Base-by-base conservation (phyloP, 257 asterid species). In the Solanum piurae region DNA sequence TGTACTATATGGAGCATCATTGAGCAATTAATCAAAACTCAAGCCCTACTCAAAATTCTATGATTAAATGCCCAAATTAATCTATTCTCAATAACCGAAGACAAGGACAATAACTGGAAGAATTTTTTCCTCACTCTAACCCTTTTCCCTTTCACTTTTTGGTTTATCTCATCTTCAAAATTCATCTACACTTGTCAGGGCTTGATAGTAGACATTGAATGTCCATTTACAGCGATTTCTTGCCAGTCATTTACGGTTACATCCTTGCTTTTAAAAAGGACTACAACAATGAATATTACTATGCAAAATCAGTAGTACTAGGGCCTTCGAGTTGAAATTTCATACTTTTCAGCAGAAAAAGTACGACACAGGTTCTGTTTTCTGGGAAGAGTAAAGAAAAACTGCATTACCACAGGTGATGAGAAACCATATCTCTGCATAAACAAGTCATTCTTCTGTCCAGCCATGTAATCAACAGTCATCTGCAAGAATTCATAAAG, bases 401-500 rank as follows among this genome's bases (percentile, higher is more conserved):
- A 89, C 85, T 66, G 87, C 76, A 77, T 92, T 94, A 97, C 99
- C 99, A 94, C 99, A 12, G 98, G 93, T 27, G 99, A 97, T 64
- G 99, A 97, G 93, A 95, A 97, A 55, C 99, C 99, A 89, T 97
- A 95, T 94, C 98, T 92, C 90, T 96, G 96, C 98, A 95, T 92
- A 90, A 93, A 97, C 87, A 93, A 87, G 90, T 92, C 88, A 87
- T 97, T 97, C 95, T 91, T 93, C 93, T 92, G 94, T 72, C 95
- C 92, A 34, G 88, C 62, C 98, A 94, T 89, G 95, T 97, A 97
- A 91, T 95, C 91, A 87, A 97, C 93, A 83, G 98, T 97, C 99
- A 97, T 93, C 99, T 97, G 98, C 95, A 93, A 82, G 87, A 46
- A 86, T 62, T 87, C 18, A 46, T 86, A 77, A 34, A 89, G 69